Base-by-base conservation (phyloP, 2,329 filamentous ascomycete species). In the Arthroderma sp. region DNA sequence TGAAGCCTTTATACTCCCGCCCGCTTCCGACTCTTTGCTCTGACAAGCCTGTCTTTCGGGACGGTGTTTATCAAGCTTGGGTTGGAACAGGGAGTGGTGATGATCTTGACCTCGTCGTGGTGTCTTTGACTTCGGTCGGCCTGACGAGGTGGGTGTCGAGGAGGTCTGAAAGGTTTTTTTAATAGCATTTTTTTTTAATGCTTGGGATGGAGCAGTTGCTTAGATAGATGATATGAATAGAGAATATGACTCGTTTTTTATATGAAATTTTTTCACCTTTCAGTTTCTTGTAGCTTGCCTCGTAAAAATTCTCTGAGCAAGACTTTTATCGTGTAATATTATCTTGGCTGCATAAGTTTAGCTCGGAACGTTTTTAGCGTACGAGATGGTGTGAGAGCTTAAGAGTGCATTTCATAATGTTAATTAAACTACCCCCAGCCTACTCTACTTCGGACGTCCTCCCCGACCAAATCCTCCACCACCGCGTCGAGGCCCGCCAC, bases 41-140 rank as follows among this genome's bases (percentile, higher is more conserved):
- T 33, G 9, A 22, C 33, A 46, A 31, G 40, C 30, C 39, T 36
- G 40, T 39, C 48, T 47, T 47, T 22, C 15, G 15, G 15, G 15
- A 22, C 15, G 15, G 15, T 22, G 15, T 22, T 22, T 22, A 22
- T 22, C 15, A 22, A 22, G 15, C 15, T 22, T 22, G 15, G 15
- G 52, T 41, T 81, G 50, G 59, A 84, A 83, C 78, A 88, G 82
- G 82, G 77, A 80, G 81, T 80, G 81, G 80, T 86, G 83, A 91
- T 91, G 86, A 93, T 91, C 85, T 91, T 83, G 73, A 80, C 83
- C 83, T 81, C 69, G 73, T 72, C 62, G 59, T 61, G 70, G 64
- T 69, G 74, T 81, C 75, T 76, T 22, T 77, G 80, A 78, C 78
- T 80, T 87, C 70, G 83, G 83, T 80, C 82, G 75, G 76, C 71